Evolutionary conservation across 176 grass and related monocot genomes (phyloP).

Genomic region (Poa pratensis): DNA sequence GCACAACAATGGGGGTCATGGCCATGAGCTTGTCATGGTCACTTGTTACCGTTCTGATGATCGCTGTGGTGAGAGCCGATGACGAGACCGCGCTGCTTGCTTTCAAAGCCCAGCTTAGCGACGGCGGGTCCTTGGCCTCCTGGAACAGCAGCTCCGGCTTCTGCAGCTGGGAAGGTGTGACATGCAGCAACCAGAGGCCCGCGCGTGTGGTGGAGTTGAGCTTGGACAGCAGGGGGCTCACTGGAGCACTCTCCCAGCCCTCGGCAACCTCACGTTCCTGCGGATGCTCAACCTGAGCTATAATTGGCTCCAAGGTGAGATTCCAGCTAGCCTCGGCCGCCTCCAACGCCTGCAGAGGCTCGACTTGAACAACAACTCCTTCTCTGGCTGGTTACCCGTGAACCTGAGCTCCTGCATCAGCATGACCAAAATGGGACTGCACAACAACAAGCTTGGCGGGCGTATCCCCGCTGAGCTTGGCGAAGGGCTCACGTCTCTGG

Average conservation of each 20-base stretch:
- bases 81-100: neutral
- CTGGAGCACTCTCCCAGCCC: neutral
- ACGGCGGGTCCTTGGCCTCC: neutral
- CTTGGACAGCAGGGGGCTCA: neutral
- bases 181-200: neutral
- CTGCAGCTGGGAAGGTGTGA: conserved; percentile 3
- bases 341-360: neutral
- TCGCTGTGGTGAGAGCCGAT: neutral
- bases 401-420: neutral
- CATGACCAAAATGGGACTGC: neutral
- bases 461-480: neutral
- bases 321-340: neutral
- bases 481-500: neutral
- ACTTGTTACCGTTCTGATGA: neutral
- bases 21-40: neutral
- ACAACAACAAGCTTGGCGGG: neutral
- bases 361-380: neutral
- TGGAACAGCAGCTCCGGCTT: neutral
- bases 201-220: neutral
- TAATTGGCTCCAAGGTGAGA: neutral
- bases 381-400: neutral
- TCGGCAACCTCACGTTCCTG: conserved; percentile 5
- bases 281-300: neutral
- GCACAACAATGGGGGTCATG: neutral
- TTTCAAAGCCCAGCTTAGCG: neutral